Evolutionary conservation across 2,329 filamentous ascomycete species (phyloP).

Genomic region (Fusarium temperatum): DNA sequence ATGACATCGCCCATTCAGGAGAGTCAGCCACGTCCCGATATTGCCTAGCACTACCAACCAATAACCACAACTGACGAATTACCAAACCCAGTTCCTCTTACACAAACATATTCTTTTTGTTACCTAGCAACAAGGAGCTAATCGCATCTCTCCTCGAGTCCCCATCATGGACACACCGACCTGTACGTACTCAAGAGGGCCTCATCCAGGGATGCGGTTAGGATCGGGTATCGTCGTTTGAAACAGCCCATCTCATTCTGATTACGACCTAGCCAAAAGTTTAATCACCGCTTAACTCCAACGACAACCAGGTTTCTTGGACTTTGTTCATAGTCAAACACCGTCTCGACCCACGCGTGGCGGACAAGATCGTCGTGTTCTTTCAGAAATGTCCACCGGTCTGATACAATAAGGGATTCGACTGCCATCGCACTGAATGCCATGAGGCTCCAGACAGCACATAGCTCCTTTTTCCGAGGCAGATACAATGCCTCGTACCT

Average conservation of each 20-base stretch:
- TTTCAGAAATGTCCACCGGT: constrained; percentile 86
- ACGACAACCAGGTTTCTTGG: constrained; percentile 94
- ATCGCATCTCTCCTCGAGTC: constrained; percentile 3
- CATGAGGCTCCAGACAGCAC: constrained; percentile 93
- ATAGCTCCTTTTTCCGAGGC: constrained; percentile 79
- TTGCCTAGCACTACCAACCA: constrained; percentile 24
- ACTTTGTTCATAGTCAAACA: constrained; percentile 88
- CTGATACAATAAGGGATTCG: constrained; percentile 88
- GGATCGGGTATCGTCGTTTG: constrained; percentile 2
- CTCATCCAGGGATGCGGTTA: background rate
- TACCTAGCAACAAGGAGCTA: background rate
- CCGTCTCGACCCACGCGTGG: constrained; percentile 89
- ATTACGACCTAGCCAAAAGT: constrained; percentile 21
- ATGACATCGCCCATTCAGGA: constrained; percentile 38
- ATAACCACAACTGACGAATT: constrained; percentile 31
- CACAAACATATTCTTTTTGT: constrained; percentile 15
- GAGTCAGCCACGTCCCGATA: constrained; percentile 11
- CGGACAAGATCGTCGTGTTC: constrained; percentile 77
- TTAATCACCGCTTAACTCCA: constrained; percentile 74
- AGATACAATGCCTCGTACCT: constrained; percentile 73
- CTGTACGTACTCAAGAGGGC: background rate
- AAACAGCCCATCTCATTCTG: constrained; percentile 18
- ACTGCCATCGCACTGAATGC: constrained; percentile 91
- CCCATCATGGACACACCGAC: background rate
- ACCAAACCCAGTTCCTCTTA: constrained; percentile 12